A percentile compares a stretch with the other conserved stretches of the same genome.
phyloP scores from a whole-genome alignment of 2,329 filamentous ascomycete species.

The Arthrobotrys entomopaga region DNA sequence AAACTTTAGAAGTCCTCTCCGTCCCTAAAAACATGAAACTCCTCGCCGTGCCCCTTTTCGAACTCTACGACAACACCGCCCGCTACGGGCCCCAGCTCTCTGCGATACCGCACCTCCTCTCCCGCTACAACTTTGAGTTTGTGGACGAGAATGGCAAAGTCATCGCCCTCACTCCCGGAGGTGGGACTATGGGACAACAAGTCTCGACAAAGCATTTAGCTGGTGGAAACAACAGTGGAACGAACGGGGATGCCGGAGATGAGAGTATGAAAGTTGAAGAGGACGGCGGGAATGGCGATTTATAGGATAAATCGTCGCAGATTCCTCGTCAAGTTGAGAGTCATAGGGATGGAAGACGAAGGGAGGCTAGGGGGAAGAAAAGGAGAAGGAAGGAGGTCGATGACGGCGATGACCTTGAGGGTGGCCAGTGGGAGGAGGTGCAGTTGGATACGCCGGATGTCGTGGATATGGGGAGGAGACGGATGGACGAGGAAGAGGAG shows the following conservation, averaged over 20 bases:
- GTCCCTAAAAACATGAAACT: conserved; percentile 99
- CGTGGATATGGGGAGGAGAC: neutral
- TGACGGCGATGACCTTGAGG: neutral
- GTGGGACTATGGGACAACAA: conserved; percentile 58
- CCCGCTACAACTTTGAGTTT: conserved; percentile 96
- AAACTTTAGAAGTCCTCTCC: conserved; percentile 79
- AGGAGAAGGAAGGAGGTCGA: neutral
- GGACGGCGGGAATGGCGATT: conserved; percentile 41
- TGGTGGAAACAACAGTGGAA: conserved; percentile 18
- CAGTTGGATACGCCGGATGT: conserved; percentile 21
- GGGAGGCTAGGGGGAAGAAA: neutral
- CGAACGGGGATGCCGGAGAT: conserved; percentile 16
- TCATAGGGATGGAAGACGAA: neutral
- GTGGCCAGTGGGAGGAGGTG: conserved; percentile 29
- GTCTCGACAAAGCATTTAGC: conserved; percentile 43
- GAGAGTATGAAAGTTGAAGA: conserved; percentile 55
- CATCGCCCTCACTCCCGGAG: conserved; percentile 83
- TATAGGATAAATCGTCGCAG: conserved; percentile 42
- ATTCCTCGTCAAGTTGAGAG: neutral
- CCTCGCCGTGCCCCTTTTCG: conserved; percentile 93
- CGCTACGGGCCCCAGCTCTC: conserved; percentile 95
- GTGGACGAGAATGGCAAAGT: conserved; percentile 92
- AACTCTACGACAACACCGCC: conserved; percentile 96
- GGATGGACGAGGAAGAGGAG: neutral
- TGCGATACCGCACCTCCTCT: conserved; percentile 93